phyloP scores from a whole-genome alignment of 768 basidiomycete genomes.

The Lyophyllum decastes region DNA sequence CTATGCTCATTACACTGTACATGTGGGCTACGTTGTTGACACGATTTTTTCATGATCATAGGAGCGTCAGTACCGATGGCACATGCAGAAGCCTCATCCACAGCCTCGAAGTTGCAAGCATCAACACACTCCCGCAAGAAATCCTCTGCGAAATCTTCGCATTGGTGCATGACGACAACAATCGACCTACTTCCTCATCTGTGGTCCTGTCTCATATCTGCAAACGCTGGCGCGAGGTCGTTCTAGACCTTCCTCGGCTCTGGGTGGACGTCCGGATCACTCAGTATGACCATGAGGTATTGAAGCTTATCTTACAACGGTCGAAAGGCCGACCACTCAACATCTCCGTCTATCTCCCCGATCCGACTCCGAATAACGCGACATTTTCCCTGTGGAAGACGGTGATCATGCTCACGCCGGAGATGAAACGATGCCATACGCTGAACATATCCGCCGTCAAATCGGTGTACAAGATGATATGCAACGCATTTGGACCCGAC shows the following conservation, averaged over 20 bases:
- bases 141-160: neutral
- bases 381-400: neutral
- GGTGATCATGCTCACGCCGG: neutral
- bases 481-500: neutral
- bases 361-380: neutral
- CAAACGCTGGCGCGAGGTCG: constrained; percentile 12
- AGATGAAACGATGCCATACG: neutral
- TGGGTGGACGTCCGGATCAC: constrained; percentile 14
- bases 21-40: neutral
- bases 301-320: neutral
- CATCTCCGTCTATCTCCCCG: neutral
- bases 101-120: neutral
- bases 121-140: neutral
- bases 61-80: neutral
- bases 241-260: constrained; percentile 3
- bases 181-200: neutral
- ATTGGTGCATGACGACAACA: neutral
- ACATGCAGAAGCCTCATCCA: too few relatives aligned
- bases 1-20: neutral
- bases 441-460: neutral
- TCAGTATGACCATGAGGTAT: neutral
- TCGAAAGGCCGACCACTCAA: neutral
- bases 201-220: constrained; percentile 18
- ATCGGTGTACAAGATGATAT: neutral
- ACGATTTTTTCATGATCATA: neutral